Evolutionary conservation across 2,329 filamentous ascomycete genomes (phyloP), one percentile per base, ranked within the genome.

Genomic region (Colletotrichum truncatum): DNA sequence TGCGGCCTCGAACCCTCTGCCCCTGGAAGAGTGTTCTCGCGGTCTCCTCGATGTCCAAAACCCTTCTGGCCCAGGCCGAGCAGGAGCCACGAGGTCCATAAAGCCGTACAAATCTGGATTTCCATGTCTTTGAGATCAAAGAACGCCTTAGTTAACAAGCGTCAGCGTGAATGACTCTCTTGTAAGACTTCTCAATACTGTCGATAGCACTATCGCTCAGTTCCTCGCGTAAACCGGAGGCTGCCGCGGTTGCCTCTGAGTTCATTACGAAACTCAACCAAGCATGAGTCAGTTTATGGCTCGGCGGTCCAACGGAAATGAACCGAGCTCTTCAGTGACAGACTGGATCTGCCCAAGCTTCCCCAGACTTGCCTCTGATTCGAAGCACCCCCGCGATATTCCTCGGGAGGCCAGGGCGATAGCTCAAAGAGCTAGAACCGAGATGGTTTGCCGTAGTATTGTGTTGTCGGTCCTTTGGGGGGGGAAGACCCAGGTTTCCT

Each of bases 261-360:
- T 63, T 39, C 56, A 51, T 38, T 53, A 48, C 45, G 39, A 66
- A 58, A 59, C 36, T 38, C 25, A 26, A 11, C 28, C 30, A 30
- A 9, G 32, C 49, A 51, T 61, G 61, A 67, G 41, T 67, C 65
- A 57, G 55, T 34, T 16, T 28, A n/a, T 39, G 43, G 23, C 55
- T 38, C 25, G 43, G 53, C 54, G 49, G 64, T 41, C 32, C 16
- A 66, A 41, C 46, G 59, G 64, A 68, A 67, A 65, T 65, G 67
- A 67, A 58, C 64, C 59, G 49, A 62, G 56, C 55, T 43, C 57
- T 38, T 53, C 51, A 49, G 30, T 46, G 57, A 57, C 51, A 48
- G 36, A 54, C 23, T 66, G 56, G 56, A 51, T 63, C 63, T 63
- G 38, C 63, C 62, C 45, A 63, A 54, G 56, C 63, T 67, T 67